Base-by-base conservation (phyloP, 768 basidiomycete species). In the Cystobasidium tubakii region DNA sequence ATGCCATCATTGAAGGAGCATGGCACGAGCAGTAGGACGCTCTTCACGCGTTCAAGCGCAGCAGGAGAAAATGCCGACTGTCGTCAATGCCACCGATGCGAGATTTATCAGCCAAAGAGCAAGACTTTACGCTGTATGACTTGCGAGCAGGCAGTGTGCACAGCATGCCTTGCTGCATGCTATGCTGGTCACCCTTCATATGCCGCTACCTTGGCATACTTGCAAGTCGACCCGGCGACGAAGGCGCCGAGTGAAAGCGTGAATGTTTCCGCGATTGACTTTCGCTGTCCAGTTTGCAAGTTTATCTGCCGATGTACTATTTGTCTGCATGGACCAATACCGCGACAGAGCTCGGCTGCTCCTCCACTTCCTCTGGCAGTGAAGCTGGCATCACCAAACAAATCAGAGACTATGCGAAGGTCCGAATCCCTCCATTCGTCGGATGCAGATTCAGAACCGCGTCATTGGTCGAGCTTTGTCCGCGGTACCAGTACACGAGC, bases 231-330 rank as follows among this genome's bases (percentile, higher is more conserved):
- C 34, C 31, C 60, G 9, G 31, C 17, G 60, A 12, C 60, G 4
- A 39, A 62, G 9, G 12, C 15, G 13, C 25, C 31, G 4, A n/a
- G 15, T 17, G 19, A 62, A 19, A 39, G 23, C 25, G 60, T 71
- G 29, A 29, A 71, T 33, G n/a, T 71, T 15, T 62, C 66, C 19
- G 25, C 4, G 13, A 23, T 71, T 15, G 69, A 71, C 34, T 71
- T 71, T 31, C 69, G 55, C 27, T 71, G 69, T 55, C 69, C 69
- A 27, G 69, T 71, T 9, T 71, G 69, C 55, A 71, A 71, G 54
- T 29, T 23, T 9, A 7, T 71, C 50, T 71, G 69, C 39, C 53
- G 34, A 2, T 71, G 69, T 39, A 36, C 54, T 1, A 71, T 23
- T 9, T 71, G 69, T 36, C 19, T 71, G n/a, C 69, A 54, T 1